Evolutionary conservation across 2,329 filamentous ascomycete species (phyloP).

Genomic region (Neophaeococcomyces aloes): DNA sequence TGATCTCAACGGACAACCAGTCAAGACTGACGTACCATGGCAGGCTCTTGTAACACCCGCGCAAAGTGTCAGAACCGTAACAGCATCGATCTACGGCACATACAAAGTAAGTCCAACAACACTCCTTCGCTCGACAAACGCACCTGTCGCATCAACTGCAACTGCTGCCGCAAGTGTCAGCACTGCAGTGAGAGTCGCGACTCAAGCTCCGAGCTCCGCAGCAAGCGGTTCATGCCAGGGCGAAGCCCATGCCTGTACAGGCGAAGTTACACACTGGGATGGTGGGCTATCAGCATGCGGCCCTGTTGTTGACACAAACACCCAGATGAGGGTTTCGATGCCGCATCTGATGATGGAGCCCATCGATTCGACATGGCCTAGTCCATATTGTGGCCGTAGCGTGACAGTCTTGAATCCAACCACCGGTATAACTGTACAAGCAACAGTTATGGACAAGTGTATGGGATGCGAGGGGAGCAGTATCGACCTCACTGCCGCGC

Average conservation of each 20-base stretch:
- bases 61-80: too few relatives aligned
- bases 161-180: too few relatives aligned
- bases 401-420: constrained; percentile 49
- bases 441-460: constrained; percentile 64
- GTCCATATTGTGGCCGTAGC: constrained; percentile 59
- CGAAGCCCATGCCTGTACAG: neutral
- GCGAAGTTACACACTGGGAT: constrained; percentile 3
- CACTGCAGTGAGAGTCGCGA: too few relatives aligned
- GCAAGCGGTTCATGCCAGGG: neutral
- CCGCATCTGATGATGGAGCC: constrained; percentile 53
- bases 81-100: too few relatives aligned
- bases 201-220: too few relatives aligned
- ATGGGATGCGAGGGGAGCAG: constrained; percentile 47
- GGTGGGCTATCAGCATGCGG: constrained; percentile 55
- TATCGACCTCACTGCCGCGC: constrained; percentile 24
- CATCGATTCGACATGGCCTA: constrained; percentile 53
- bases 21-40: too few relatives aligned
- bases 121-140: too few relatives aligned
- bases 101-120: too few relatives aligned
- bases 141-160: too few relatives aligned
- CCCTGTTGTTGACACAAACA: constrained; percentile 45
- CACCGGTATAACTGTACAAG: constrained; percentile 46
- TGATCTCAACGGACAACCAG: too few relatives aligned
- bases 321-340: constrained; percentile 58
- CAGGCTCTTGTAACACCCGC: too few relatives aligned